A percentile compares a stretch with the other conserved stretches of the same genome.
Evolutionary conservation across 305 asterid species (phyloP).

Genomic region (Withania somnifera): DNA sequence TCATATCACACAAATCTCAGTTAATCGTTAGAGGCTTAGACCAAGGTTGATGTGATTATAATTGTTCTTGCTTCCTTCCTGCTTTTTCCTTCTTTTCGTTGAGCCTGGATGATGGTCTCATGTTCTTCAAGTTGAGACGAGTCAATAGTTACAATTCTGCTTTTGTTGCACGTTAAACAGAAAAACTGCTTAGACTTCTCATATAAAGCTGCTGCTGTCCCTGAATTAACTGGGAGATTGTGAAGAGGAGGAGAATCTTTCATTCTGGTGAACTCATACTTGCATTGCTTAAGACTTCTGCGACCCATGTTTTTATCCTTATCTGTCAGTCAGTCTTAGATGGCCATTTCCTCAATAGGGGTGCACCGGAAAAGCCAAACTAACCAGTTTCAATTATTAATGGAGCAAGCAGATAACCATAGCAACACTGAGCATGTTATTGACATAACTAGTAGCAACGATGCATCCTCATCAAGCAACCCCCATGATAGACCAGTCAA

Average conservation of each 20-base stretch:
- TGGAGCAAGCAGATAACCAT: constrained; percentile 47
- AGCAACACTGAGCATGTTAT: constrained; percentile 41
- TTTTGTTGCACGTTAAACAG: neutral
- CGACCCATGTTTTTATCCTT: constrained; percentile 35
- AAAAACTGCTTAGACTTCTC: neutral
- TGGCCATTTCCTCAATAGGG: constrained; percentile 55
- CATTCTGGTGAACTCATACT: constrained; percentile 3
- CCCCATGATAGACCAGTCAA: constrained; percentile 38
- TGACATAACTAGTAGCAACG: constrained; percentile 52
- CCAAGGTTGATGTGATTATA: neutral
- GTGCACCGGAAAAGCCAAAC: constrained; percentile 43
- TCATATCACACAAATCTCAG: neutral
- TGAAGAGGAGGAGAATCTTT: neutral
- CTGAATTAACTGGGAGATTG: neutral
- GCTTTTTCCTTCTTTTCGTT: neutral
- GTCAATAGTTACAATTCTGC: neutral
- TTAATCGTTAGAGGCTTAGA: neutral
- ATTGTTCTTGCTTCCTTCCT: neutral
- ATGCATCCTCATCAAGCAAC: constrained; percentile 45
- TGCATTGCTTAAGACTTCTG: constrained; percentile 6
- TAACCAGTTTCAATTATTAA: constrained; percentile 39
- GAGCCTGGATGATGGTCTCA: neutral
- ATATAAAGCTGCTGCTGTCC: neutral
- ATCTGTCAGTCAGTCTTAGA: constrained; percentile 29
- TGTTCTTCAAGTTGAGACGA: neutral